phyloP scores from a whole-genome alignment of 306 rosid species.

The Vigna radiata region DNA sequence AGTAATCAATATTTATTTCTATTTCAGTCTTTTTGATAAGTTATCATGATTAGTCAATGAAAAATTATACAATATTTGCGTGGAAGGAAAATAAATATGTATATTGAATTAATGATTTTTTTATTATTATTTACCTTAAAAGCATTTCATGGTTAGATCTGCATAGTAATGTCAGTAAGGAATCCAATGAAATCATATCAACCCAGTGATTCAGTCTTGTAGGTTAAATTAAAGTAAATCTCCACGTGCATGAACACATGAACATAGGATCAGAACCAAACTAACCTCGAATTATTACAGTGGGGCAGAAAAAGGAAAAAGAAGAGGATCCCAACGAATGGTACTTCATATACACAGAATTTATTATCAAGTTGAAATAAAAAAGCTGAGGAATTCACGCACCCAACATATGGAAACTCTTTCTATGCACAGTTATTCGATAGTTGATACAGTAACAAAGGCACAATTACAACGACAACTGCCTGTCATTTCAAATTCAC shows the following conservation, averaged over 20 bases:
- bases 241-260: conserved; percentile 5
- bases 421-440: conserved; percentile 46
- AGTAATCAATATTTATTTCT: background rate
- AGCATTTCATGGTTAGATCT: background rate
- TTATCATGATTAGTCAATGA: background rate
- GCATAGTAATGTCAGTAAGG: background rate
- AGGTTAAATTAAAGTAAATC: background rate
- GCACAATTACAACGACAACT: background rate
- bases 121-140: background rate
- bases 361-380: conserved; percentile 1
- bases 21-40: background rate
- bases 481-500: conserved; percentile 1
- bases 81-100: background rate
- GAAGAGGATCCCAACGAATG: background rate
- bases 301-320: background rate
- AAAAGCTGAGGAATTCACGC: conserved; percentile 4
- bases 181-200: background rate
- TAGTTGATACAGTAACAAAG: conserved; percentile 30
- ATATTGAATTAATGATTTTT: background rate
- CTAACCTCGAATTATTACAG: background rate
- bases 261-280: background rate
- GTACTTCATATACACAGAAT: background rate
- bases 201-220: background rate
- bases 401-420: conserved; percentile 40
- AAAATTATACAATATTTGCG: background rate